A percentile compares a stretch with the other conserved stretches of the same genome.
phyloP scores from a whole-genome alignment of 2,329 filamentous ascomycete genomes.

The Lachnellula hyalina region DNA sequence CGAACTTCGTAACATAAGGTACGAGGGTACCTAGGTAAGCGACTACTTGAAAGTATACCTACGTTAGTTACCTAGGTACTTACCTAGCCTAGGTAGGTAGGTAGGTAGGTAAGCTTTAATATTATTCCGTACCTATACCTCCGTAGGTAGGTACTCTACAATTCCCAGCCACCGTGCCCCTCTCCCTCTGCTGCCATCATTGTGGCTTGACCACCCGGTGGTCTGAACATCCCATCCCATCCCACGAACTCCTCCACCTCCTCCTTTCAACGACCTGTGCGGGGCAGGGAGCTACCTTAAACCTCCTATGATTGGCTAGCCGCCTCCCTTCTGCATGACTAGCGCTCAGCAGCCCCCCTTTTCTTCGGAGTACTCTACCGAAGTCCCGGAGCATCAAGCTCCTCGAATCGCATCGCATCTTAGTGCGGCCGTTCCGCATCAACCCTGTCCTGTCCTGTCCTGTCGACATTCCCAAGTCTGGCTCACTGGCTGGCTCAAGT shows the following conservation, averaged over 20 bases:
- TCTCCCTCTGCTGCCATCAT: too few species aligned
- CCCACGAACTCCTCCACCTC: too few species aligned
- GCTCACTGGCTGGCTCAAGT: constrained; percentile 7
- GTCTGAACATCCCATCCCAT: too few species aligned
- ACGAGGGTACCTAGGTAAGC: too few species aligned
- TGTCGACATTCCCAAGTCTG: not conserved
- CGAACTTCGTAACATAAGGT: too few species aligned
- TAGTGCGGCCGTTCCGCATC: not conserved
- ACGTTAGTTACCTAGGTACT: too few species aligned
- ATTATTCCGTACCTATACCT: too few species aligned
- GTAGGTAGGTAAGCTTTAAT: not conserved
- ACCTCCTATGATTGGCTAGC: not conserved
- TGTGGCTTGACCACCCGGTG: too few species aligned
- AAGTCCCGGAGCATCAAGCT: constrained; percentile 15
- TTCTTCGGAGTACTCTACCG: constrained; percentile 19
- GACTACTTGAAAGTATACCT: too few species aligned
- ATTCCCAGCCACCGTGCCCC: too few species aligned
- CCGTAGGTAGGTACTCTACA: too few species aligned
- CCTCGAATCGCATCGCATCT: not conserved
- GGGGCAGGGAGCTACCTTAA: not conserved
- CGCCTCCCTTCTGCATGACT: constrained; percentile 11
- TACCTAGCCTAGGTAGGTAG: too few species aligned
- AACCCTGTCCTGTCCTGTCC: not conserved
- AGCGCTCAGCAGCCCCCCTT: constrained; percentile 8
- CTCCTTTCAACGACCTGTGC: not conserved